Evolutionary conservation across 2,329 filamentous ascomycete genomes (phyloP), one percentile per base, ranked within the genome.

Genomic region (Diplodia intermedia): DNA sequence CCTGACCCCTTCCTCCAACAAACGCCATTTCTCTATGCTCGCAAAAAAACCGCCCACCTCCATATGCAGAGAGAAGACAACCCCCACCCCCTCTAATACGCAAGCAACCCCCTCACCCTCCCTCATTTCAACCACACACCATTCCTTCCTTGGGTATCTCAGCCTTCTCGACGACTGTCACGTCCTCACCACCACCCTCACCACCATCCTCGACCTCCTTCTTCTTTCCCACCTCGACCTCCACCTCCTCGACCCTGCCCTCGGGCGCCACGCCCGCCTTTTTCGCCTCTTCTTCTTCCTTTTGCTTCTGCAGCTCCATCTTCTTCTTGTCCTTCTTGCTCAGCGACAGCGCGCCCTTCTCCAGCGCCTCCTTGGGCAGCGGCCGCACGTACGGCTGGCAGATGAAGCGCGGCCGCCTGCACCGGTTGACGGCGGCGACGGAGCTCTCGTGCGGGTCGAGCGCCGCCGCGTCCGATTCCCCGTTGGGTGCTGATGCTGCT

Each of bases 381-480:
- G 93, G 94, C 67, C 94, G 84, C 7, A 97, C 86, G 74, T 97
- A 92, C 4, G 94, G 90, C 81, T 98, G 94, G 65, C 89, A 93
- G 4, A 97, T 86, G 92, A 93, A 97, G 87, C 90, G 97, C 1
- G 94, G 94, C 71, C 93, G 82, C 77, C 89, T 90, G 75, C 93
- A 97, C 69, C 87, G 83, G 67, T 86, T 87, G 31, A 95, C 88
- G 0, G 91, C 89, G 9, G 86, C 88, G 20, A 88, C 80, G 4
- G 89, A 91, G 76, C 86, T 90, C 74, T 88, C 84, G 60, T 80
- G 76, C 1, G 79, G 75, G 36, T 80, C 76, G 11, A 72, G 67
- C 2, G 76, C 75, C 14, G 70, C 74, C 55, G 54, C 66, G 50
- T 62, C 62, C 61, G 11, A 61, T 9, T 75, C 72, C 65, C 86